Evolutionary conservation across 2,329 filamentous ascomycete genomes (phyloP).

Genomic region (Aspergillus fructus): DNA sequence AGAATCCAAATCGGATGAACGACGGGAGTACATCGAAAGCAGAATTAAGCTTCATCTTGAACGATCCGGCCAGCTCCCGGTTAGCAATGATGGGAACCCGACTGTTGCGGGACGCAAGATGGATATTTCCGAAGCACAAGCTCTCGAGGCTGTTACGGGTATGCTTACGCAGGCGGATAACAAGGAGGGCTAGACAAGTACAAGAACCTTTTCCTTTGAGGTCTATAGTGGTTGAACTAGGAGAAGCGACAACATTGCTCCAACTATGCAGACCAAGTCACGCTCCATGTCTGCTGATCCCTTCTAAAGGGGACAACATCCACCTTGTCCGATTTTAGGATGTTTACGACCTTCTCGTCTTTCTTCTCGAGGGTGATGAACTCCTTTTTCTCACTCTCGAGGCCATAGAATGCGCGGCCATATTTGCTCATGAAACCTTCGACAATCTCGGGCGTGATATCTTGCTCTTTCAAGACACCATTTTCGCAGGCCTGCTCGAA

Average conservation of each 20-base stretch:
- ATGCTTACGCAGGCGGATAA: conserved; percentile 33
- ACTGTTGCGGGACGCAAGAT: conserved; percentile 41
- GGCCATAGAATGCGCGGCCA: conserved; percentile 59
- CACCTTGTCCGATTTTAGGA: conserved; percentile 55
- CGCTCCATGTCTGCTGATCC: conserved; percentile 53
- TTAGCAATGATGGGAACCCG: conserved; percentile 33
- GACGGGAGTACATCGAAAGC: conserved; percentile 79
- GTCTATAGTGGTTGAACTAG: neutral
- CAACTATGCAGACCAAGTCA: conserved; percentile 31
- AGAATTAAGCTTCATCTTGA: conserved; percentile 77
- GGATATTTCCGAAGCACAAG: conserved; percentile 40
- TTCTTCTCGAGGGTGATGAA: conserved; percentile 59
- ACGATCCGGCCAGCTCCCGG: conserved; percentile 41
- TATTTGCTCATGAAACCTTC: conserved; percentile 59
- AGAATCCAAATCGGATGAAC: conserved; percentile 64
- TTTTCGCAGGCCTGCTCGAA: conserved; percentile 56
- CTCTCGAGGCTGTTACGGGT: conserved; percentile 40
- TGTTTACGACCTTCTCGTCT: conserved; percentile 55
- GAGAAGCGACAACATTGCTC: neutral
- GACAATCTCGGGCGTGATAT: conserved; percentile 55
- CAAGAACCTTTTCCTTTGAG: neutral
- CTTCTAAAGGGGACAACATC: conserved; percentile 67
- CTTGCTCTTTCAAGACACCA: conserved; percentile 53
- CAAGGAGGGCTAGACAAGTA: conserved; percentile 14
- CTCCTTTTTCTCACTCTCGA: conserved; percentile 47